Evolutionary conservation across 495 filamentous ascomycete species (phyloP), one percentile per base, ranked within the genome.

Genomic region (Hypoxylon perforatum): DNA sequence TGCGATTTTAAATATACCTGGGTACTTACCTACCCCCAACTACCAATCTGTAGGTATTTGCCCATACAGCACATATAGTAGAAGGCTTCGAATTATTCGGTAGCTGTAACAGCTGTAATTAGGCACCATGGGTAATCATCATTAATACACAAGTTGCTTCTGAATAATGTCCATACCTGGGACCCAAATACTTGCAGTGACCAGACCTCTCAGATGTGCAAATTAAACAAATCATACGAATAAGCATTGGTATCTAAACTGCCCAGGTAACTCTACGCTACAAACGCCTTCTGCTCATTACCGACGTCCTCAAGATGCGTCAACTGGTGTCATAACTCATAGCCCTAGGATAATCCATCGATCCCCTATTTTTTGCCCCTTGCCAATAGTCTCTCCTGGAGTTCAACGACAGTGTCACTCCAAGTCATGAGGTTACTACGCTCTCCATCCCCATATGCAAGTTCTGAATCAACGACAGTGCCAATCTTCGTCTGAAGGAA

Each of bases 361-460:
- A 14, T 21, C 3, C 17, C 30, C 58, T 47, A 75, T 75, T 86
- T 90, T 54, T 75, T 72, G 22, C 87, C 87, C 59, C 78, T 82
- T 0, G 81, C 83, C 69, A 85, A 67, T 56, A 92, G 71, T 72
- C 77, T 83, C 62, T 78, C 78, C 45, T 82, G 77, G 57, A 91
- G 72, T 68, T 88, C 87, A 57, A 78, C 64, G 1, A 90, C 78
- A 1, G 80, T 83, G 58, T 80, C 77, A 39, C 77, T 81, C 89
- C 89, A 92, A 15, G 59, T 49, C 60, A 78, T 72, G 4, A 61
- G 67, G 44, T 75, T 73, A 22, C 63, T 71, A 4, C 67, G 51
- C 41, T 69, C 61, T 23, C 73, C 77, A 21, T 28, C 7, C 25
- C 25, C 25, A 28, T 28, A 28, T 7, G 25, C 25, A 7, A 3